These are phyloP conservation scores for Setaria italica DNA, from an alignment of 202 grass and related monocot species.

Conservation along the genomic window DNA sequence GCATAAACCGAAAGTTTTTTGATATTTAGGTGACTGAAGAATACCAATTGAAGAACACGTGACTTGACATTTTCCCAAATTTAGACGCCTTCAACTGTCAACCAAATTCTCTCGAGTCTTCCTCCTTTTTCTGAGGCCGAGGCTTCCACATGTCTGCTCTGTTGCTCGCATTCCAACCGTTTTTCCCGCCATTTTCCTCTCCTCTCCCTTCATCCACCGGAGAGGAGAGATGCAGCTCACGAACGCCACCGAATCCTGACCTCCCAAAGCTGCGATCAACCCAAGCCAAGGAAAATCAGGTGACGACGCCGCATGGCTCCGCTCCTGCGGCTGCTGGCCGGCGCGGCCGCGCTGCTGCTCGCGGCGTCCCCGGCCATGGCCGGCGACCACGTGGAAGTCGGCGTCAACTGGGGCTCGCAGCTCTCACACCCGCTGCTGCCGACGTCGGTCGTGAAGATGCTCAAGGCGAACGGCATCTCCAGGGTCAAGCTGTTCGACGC, in stretches of 20 bases:
- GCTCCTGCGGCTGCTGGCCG: slow-evolving; percentile 46
- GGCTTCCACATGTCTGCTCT: slow-evolving; percentile 22
- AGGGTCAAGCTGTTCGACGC: slow-evolving; percentile 91
- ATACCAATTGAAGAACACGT: background rate
- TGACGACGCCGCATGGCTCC: slow-evolving; percentile 49
- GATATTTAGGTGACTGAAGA: too few species aligned
- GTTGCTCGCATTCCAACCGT: slow-evolving; percentile 29
- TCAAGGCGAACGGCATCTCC: slow-evolving; percentile 71
- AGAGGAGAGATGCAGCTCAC: background rate
- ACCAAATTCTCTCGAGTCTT: background rate
- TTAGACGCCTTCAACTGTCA: background rate
- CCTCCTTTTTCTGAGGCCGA: slow-evolving; percentile 11
- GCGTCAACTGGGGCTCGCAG: slow-evolving; percentile 88
- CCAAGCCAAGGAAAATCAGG: slow-evolving; percentile 18
- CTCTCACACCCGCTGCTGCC: slow-evolving; percentile 66
- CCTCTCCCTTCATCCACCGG: slow-evolving; percentile 15
- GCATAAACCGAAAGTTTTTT: too few species aligned
- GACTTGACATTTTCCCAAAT: background rate
- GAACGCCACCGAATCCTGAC: slow-evolving; percentile 19
- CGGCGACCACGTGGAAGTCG: slow-evolving; percentile 42
- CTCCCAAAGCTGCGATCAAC: background rate
- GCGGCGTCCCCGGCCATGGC: background rate
- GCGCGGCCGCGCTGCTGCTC: slow-evolving; percentile 38
- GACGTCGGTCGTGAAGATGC: slow-evolving; percentile 61
- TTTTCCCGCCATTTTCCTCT: slow-evolving; percentile 56